These are phyloP conservation scores for Zymoseptoria brevis DNA, from an alignment of 2,329 filamentous ascomycete genomes.

Conservation along the genomic window DNA sequence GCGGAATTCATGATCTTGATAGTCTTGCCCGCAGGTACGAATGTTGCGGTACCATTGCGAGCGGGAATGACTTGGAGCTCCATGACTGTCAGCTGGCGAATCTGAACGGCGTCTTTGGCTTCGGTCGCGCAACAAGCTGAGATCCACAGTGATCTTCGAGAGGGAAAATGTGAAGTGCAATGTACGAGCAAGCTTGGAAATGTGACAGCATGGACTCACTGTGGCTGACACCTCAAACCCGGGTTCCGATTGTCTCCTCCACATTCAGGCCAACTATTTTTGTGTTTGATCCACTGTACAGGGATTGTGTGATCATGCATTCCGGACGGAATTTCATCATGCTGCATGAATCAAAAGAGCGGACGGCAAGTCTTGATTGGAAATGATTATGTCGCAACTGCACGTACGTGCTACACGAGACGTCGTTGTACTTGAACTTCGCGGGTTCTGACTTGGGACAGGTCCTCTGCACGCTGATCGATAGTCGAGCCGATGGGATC, in stretches of 20 bases:
- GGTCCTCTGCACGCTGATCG: too few relatives aligned
- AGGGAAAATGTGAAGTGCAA: not conserved
- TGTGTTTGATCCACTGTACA: not conserved
- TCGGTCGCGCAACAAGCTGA: not conserved
- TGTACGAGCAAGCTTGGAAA: not conserved
- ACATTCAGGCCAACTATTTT: not conserved
- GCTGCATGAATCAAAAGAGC: not conserved
- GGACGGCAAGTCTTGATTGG: not conserved
- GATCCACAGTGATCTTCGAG: not conserved
- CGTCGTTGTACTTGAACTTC: not conserved
- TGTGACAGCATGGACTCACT: not conserved
- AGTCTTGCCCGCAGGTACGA: conserved; percentile 40
- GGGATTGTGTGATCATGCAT: not conserved
- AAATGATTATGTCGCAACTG: not conserved
- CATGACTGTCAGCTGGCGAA: not conserved
- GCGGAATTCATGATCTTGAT: conserved; percentile 46
- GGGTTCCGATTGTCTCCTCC: not conserved
- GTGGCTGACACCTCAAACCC: not conserved
- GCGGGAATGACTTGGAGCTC: conserved; percentile 40
- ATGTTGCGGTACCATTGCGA: conserved; percentile 43
- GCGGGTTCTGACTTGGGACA: too few relatives aligned
- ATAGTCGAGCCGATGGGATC: too few relatives aligned
- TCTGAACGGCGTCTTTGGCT: not conserved
- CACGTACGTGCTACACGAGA: not conserved
- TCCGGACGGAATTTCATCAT: not conserved